A percentile compares a stretch with the other conserved stretches of the same genome.
Conservation (phyloP, 192 early-diverging fungal genomes). For the Podila epigama region DNA sequence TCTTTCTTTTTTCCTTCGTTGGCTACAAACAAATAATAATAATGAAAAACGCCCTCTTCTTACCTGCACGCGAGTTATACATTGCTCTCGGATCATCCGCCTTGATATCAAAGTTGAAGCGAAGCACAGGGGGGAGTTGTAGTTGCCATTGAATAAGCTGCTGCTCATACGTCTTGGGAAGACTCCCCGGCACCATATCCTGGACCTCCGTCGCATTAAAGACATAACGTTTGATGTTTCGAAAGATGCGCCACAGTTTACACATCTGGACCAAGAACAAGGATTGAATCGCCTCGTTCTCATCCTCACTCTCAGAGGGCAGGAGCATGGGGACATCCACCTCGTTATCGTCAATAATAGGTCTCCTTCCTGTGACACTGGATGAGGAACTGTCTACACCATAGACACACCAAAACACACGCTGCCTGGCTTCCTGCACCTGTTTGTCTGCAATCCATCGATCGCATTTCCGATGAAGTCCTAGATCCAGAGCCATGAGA, state of each 20-base stretch:
- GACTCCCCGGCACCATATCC: constrained; percentile 41
- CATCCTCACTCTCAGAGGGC: constrained; percentile 9
- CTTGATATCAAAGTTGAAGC: constrained; percentile 35
- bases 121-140: constrained; percentile 25
- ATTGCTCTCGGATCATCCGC: constrained; percentile 31
- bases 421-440: constrained; percentile 31
- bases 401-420: constrained; percentile 47
- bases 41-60: background rate
- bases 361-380: constrained; percentile 37
- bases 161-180: constrained; percentile 43
- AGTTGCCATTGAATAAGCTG: constrained; percentile 48
- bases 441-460: constrained; percentile 44
- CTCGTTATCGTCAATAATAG: constrained; percentile 39
- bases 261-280: constrained; percentile 28
- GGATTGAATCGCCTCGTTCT: constrained; percentile 11
- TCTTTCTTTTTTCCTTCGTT: constrained; percentile 1
- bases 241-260: constrained; percentile 36
- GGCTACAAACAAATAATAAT: background rate
- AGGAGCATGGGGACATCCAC: constrained; percentile 24
- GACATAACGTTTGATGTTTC: constrained; percentile 44
- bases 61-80: constrained; percentile 44
- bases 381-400: constrained; percentile 30
- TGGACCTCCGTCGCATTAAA: constrained; percentile 39
- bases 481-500: constrained; percentile 32
- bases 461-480: constrained; percentile 44